Conservation (phyloP, 345 rosid genomes). For the Salix brachista region DNA sequence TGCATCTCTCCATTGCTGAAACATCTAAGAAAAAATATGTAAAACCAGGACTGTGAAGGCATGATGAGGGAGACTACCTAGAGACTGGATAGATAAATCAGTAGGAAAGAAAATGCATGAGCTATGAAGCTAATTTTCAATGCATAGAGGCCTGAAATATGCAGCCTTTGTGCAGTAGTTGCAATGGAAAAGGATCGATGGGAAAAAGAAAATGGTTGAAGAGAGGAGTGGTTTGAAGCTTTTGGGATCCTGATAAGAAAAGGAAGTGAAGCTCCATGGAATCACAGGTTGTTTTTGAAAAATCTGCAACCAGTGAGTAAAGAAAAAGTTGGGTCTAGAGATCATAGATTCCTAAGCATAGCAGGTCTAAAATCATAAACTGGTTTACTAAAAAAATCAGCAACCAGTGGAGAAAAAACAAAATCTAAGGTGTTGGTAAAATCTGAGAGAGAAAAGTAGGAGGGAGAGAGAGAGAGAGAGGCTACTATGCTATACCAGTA, state of each 20-base stretch:
- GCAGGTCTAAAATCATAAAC: neutral
- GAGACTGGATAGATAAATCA: neutral
- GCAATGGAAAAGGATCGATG: constrained; percentile 8
- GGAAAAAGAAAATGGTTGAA: neutral
- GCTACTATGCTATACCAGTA: neutral
- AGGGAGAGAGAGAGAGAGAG: neutral
- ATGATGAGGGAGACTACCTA: neutral
- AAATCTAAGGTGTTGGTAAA: constrained; percentile 10
- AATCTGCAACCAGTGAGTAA: constrained; percentile 37
- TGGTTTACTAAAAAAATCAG: constrained; percentile 26
- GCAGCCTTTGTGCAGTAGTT: constrained; percentile 32
- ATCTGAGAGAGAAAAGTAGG: neutral
- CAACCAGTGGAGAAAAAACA: constrained; percentile 18
- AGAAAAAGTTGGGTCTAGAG: neutral
- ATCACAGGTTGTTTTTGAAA: constrained; percentile 37
- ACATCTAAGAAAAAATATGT: constrained; percentile 3
- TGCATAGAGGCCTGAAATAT: constrained; percentile 42
- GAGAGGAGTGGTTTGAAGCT: neutral
- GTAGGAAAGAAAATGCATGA: constrained; percentile 11
- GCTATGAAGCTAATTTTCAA: constrained; percentile 2
- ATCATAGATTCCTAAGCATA: constrained; percentile 1
- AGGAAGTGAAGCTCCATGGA: neutral
- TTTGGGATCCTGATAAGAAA: neutral
- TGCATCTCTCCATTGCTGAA: constrained; percentile 6
- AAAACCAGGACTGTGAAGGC: neutral